Base-by-base conservation (phyloP, 2,329 filamentous ascomycete species). In the Xylariaceae sp. region DNA sequence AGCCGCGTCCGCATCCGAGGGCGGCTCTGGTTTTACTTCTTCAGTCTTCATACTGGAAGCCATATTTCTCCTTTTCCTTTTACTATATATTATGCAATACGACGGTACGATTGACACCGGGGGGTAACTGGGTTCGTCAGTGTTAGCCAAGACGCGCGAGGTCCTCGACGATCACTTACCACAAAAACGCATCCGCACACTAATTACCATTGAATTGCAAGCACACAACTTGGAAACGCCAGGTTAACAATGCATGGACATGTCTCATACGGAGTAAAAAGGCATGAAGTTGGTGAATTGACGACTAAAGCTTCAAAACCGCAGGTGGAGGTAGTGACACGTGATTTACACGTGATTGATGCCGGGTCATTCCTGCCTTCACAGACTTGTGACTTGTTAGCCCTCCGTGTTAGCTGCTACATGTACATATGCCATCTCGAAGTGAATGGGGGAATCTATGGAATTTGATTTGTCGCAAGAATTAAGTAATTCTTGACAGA, bases 271-370 rank as follows among this genome's bases (percentile, higher is more conserved):
- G n/a, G n/a, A n/a, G n/a, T n/a, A n/a, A n/a, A 40, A 49, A 40
- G 46, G 20, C 20, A 47, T 20, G 32, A 49, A 59, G 49, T 37
- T 55, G 47, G 37, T 42, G 44, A 57, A 57, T 48, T 59, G 52
- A 56, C 14, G 29, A 54, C 32, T 44, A 54, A 53, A 57, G 44
- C 44, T 59, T 52, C 53, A 57, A 59, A 57, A 55, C 53, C 45
- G 23, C 5, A 63, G 60, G 54, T 74, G 67, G 32, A 70, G 51
- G 37, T 63, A 26, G 18, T 20, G 57, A 51, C 61, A 46, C 48
- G 58, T 51, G 64, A 52, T 44, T 54, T 65, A 44, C 62, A 64
- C 62, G 62, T 64, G 62, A 64, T 62, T 55, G 57, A 59, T 52
- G 45, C 44, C 26, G 29, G 50, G 50, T 19, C 23, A 37, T 37